A percentile compares a stretch with the other conserved stretches of the same genome.
phyloP scores from a whole-genome alignment of 495 filamentous ascomycete species.

The Neurospora sp. region DNA sequence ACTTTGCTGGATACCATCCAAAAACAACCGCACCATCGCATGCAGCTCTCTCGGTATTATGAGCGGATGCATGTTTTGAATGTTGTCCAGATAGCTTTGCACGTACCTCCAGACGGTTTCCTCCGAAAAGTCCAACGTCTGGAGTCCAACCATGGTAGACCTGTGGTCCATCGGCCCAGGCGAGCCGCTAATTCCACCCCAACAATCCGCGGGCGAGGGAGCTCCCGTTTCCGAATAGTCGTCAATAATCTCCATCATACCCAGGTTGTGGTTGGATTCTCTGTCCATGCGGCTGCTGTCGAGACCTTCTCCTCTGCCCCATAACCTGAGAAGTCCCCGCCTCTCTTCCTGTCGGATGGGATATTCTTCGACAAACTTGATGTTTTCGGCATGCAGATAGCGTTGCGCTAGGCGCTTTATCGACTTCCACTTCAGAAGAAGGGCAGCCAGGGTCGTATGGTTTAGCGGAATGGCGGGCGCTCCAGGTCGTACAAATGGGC shows the following conservation, averaged over 20 bases:
- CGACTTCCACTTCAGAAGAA: constrained; percentile 60
- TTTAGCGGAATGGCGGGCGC: constrained; percentile 61
- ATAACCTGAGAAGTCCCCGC: constrained; percentile 65
- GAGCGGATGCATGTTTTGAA: constrained; percentile 88
- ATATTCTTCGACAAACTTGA: constrained; percentile 54
- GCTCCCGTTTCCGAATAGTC: constrained; percentile 39
- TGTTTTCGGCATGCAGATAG: constrained; percentile 30
- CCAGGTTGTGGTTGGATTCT: constrained; percentile 21
- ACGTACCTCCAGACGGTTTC: constrained; percentile 53
- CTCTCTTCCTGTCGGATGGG: constrained; percentile 64
- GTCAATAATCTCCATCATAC: constrained; percentile 22
- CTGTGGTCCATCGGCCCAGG: constrained; percentile 27
- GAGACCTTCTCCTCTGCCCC: constrained; percentile 66
- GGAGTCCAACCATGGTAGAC: constrained; percentile 40
- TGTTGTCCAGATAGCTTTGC: constrained; percentile 62
- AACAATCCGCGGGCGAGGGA: constrained; percentile 37
- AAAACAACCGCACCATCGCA: constrained; percentile 38
- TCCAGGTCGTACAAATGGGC: constrained; percentile 36
- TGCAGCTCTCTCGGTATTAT: constrained; percentile 43
- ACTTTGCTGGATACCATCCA: constrained; percentile 29
- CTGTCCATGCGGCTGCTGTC: constrained; percentile 29
- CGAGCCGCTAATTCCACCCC: constrained; percentile 39
- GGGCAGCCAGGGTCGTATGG: constrained; percentile 73
- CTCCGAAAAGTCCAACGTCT: constrained; percentile 53
- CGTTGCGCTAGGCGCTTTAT: constrained; percentile 46